Evolutionary conservation across 1,284 basidiomycete species (phyloP), one percentile per base, ranked within the genome.

Genomic region (Pseudozyma sp.): DNA sequence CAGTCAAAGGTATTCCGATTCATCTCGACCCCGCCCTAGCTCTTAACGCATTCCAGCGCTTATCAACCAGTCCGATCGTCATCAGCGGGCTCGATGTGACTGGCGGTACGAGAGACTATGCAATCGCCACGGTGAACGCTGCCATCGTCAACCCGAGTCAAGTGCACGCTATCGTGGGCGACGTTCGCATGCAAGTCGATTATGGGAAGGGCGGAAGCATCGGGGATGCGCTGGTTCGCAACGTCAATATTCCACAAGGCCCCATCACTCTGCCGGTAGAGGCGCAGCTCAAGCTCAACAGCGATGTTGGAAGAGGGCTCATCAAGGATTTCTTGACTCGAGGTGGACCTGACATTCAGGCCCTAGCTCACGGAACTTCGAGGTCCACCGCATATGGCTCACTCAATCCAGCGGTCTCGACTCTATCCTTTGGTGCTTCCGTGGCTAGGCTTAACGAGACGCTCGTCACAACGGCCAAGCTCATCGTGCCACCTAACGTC

Each of bases 301-400:
- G 54, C 14, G 65, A 86, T 2, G 87, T 89, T 2, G 91, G 91
- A 14, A 87, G 87, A 67, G 78, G 78, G 4, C 80, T 92, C 63
- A 87, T 92, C 48, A 88, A 91, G 84, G 90, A 91, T 80, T 92
- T 89, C 80, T 84, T 92, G 8, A 89, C 90, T 84, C 90, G 90
- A 24, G 79, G 90, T 19, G 85, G 88, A 63, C 88, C 88, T 3
- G 85, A 86, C 40, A 89, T 53, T 29, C 52, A 53, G 31, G 52
- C 89, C 0, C 86, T 86, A 9, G 91, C 92, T 56, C 77, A 85
- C 14, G 91, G 91, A 8, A 87, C 87, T 8, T 86, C 85, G 1
- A 85, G 82, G 42, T 89, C 90, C 6, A 92, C 91, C 0, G 85
- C 87, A 0, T 89, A 92, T 35, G 86, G 86, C 40, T 92, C 91